These are phyloP conservation scores for Podospora anserina DNA, from an alignment of 495 filamentous ascomycete genomes.

Conservation along the genomic window DNA sequence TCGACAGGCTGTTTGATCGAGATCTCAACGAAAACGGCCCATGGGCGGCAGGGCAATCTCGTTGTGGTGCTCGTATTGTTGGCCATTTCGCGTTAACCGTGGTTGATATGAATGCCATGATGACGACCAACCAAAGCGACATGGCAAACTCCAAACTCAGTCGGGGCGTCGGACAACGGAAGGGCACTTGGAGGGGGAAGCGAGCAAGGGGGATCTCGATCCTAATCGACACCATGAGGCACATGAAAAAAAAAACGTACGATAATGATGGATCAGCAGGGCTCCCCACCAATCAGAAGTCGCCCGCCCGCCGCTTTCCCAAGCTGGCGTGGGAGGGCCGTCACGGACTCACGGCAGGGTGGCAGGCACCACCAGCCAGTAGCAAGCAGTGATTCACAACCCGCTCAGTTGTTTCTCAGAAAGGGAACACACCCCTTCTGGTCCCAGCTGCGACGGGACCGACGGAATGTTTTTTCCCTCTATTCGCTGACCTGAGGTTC, in stretches of 20 bases:
- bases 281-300: constrained; percentile 26
- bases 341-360: background rate
- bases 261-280: constrained; percentile 26
- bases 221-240: constrained; percentile 32
- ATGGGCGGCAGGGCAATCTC: background rate
- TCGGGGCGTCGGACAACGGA: background rate
- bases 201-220: constrained; percentile 33
- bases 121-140: background rate
- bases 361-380: background rate
- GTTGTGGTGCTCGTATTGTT: background rate
- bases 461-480: background rate
- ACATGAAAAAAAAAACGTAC: constrained; percentile 41
- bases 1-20: background rate
- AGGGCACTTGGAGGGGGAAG: constrained; percentile 12
- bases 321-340: background rate
- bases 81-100: background rate
- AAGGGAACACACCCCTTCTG: background rate
- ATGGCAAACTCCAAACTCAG: background rate
- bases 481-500: background rate
- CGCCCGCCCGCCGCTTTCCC: constrained; percentile 7
- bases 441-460: background rate
- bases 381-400: background rate
- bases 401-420: background rate
- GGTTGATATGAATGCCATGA: background rate
- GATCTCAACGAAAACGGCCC: background rate